phyloP scores from a whole-genome alignment of 257 asterid genomes.

The Nicotiana otophora region DNA sequence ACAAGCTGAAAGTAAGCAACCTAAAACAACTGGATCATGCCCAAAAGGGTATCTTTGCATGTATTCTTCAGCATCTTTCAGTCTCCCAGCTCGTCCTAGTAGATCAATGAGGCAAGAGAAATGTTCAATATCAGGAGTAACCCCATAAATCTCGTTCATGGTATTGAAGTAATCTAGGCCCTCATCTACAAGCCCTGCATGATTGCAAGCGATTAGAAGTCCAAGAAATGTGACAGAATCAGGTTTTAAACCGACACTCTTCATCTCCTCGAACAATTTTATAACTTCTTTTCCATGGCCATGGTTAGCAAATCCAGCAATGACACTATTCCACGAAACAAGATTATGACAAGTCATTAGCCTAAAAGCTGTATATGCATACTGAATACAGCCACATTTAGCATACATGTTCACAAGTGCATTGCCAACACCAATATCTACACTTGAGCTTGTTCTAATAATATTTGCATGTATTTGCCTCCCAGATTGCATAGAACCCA shows the following conservation, averaged over 20 bases:
- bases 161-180: constrained; percentile 39
- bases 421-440: constrained; percentile 52
- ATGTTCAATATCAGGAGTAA: constrained; percentile 46
- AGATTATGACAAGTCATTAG: constrained; percentile 41
- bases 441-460: constrained; percentile 32
- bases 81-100: constrained; percentile 64
- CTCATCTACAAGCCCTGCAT: constrained; percentile 55
- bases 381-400: constrained; percentile 47
- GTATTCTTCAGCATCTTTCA: constrained; percentile 50
- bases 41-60: constrained; percentile 29
- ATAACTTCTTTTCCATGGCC: constrained; percentile 48
- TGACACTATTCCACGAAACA: constrained; percentile 70
- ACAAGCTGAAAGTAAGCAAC: constrained; percentile 67
- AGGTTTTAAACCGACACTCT: constrained; percentile 35
- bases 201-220: constrained; percentile 68
- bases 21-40: constrained; percentile 53
- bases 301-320: constrained; percentile 57
- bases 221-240: constrained; percentile 61
- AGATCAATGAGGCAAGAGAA: constrained; percentile 65
- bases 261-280: constrained; percentile 43
- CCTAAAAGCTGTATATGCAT: constrained; percentile 32
- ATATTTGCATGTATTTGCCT: constrained; percentile 54
- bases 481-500: constrained; percentile 50
- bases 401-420: constrained; percentile 81
- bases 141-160: constrained; percentile 34